phyloP scores from a whole-genome alignment of 371 early-diverging fungal species.

The Actinomortierella ambigua region DNA sequence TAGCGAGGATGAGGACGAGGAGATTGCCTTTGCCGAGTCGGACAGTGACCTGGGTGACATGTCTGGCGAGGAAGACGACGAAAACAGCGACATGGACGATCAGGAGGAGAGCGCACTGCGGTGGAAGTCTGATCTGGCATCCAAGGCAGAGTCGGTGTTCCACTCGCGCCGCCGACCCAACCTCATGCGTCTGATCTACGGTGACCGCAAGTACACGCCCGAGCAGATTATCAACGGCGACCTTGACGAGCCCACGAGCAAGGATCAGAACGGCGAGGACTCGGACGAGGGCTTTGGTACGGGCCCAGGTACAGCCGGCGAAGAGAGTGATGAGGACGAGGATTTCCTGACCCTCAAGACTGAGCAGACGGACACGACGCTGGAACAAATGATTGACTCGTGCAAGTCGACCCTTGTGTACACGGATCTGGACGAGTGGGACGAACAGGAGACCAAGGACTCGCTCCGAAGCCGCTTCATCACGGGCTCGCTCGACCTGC shows the following conservation, averaged over 20 bases:
- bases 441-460: slow-evolving; percentile 75
- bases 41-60: slow-evolving; percentile 67
- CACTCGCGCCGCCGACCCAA: slow-evolving; percentile 68
- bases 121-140: slow-evolving; percentile 76
- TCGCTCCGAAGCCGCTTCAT: slow-evolving; percentile 82
- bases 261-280: slow-evolving; percentile 31
- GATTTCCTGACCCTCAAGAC: slow-evolving; percentile 71
- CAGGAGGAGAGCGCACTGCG: slow-evolving; percentile 65
- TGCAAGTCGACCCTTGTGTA: slow-evolving; percentile 62
- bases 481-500: slow-evolving; percentile 68
- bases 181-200: slow-evolving; percentile 89
- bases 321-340: slow-evolving; percentile 60
- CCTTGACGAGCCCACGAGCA: slow-evolving; percentile 43
- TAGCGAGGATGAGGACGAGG: slow-evolving; percentile 52
- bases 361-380: slow-evolving; percentile 31
- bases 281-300: slow-evolving; percentile 45
- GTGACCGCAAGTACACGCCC: slow-evolving; percentile 55
- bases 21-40: slow-evolving; percentile 72
- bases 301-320: slow-evolving; percentile 40
- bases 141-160: slow-evolving; percentile 71
- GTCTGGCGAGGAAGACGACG: slow-evolving; percentile 51
- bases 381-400: slow-evolving; percentile 66
- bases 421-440: slow-evolving; percentile 70
- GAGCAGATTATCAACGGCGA: slow-evolving; percentile 60
- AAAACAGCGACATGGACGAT: slow-evolving; percentile 47